Evolutionary conservation across 768 basidiomycete genomes (phyloP), one percentile per base, ranked within the genome.

Genomic region (Ramaria sp.): DNA sequence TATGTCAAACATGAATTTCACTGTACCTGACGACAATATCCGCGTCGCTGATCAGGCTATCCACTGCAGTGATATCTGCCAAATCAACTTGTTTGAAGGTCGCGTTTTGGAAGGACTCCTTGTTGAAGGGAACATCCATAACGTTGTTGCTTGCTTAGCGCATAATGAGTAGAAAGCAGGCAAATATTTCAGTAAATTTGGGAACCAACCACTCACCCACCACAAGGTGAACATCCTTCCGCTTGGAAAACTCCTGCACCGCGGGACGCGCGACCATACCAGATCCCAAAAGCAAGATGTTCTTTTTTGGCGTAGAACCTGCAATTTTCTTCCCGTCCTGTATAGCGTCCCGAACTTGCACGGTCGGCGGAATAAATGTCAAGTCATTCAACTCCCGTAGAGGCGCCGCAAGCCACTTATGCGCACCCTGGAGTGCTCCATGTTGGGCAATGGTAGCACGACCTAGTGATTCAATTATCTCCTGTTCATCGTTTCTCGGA

Each of bases 201-300:
- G 22, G 43, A 77, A 84, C 65, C 60, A 77, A 84, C 65, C 60
- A 92, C 92, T 93, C 57, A 98, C 81, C 92, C 59, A 96, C 81
- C 5, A 88, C 68, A 30, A 96, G 69, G 54, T 84, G 75, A 0
- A 93, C 71, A 61, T 90, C 86, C 0, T 65, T 62, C 55, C 82
- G 72, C 60, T 74, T 74, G 43, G 80, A 78, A 50, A 96, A 76
- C 64, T 86, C 79, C 52, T 87, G 80, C 3, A 91, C 83, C 0
- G 89, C 88, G 15, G 94, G 94, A 2, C 85, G 86, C 4, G 92
- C 91, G 19, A 97, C 94, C 83, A 96, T 91, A n/a, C 94, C 94
- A 54, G 88, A 91, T 7, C 94, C 94, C 1, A 97, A 76, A 64
- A 96, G 73, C 34, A 97, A 68, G 0, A 93, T 78, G 63, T 76